Base-by-base conservation (phyloP, 2,329 filamentous ascomycete species). In the Plectosphaerella plurivora region DNA sequence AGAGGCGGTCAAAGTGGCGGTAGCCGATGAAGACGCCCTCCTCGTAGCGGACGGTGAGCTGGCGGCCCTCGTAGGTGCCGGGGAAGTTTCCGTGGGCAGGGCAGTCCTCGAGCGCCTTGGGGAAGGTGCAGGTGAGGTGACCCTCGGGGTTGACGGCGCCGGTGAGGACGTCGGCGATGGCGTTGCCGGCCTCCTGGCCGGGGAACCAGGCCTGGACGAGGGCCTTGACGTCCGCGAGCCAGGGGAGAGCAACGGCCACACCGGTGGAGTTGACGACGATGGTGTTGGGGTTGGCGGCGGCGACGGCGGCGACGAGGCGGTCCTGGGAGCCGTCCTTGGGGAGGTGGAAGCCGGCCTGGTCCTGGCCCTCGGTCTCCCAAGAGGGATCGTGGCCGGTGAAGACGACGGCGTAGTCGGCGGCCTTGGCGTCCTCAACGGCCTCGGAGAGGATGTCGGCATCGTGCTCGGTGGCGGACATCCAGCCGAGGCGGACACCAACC, bases 11-110 rank as follows among this genome's bases (percentile, higher is more conserved):
- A 60, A 86, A 88, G 68, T 82, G 82, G 20, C 84, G 74, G 65
- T 89, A 88, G 1, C 86, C 86, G 37, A 88, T 74, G 61, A 85
- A 88, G 45, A 89, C 76, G 48, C 85, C 86, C 65, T 88, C 86
- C 15, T 81, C 83, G 57, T 88, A 88, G 2, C 83, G 70, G 3
- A 84, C 82, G 57, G 79, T 76, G 48, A 83, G 73, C 51, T 81
- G 79, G 1, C 64, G 64, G 18, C 65, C 54, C 28, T 57, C 59
- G 15, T 62, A 59, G 63, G 87, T 79, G 3, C 76, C 66, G 2
- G 67, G 67, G 57, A 68, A 88, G 68, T 87, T 88, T 55, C 84
- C 73, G 64, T 83, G 83, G 0, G 83, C 81, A 1, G 85, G 84
- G 52, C 84, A 86, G 60, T 87, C 82, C 61, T 85, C 78, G 4